Base-by-base conservation (phyloP, 495 filamentous ascomycete species). In the Penicillium salamii region DNA sequence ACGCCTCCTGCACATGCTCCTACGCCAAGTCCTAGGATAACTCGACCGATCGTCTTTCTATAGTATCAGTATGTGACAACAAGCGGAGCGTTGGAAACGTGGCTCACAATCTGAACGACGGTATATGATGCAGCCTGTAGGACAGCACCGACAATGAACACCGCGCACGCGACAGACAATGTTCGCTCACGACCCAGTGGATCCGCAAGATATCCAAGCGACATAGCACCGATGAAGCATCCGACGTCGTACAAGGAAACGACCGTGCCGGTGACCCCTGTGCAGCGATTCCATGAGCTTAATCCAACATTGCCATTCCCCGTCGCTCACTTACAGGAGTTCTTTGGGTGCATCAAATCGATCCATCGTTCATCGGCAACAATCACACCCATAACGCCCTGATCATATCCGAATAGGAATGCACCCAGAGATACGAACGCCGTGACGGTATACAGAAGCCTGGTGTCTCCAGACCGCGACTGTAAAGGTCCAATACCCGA, bases 141-240 rank as follows among this genome's bases (percentile, higher is more conserved):
- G 11, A 89, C 62, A 11, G 89, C 84, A 14, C 88, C 88, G 17
- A 90, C 50, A 24, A 88, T 80, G 67, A 91, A 91, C 38, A 91
- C 75, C 13, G 65, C 50, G 17, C 79, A 79, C 18, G 85, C 82
- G 42, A 90, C 71, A 5, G 90, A 59, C 44, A 91, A 80, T 13
- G 82, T 78, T 61, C 84, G 86, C 68, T 89, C 90, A 20, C 88
- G 78, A 8, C 84, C 87, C 17, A 87, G 64, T 14, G 76, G 75
- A 67, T 91, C 87, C 17, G 85, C 86, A 23, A 91, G 62, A 61
- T 86, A 85, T 11, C 85, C 87, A 26, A 81, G 84, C 23, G 84
- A 80, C 41, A 91, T 66, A 36, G 79, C 76, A 12, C 80, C 80
- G 20, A 80, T 58, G 55, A 83, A 80, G 48, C 76, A 82, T 35